Conservation (phyloP, 139 green algal genomes). For the Medakamo hakoo region DNA sequence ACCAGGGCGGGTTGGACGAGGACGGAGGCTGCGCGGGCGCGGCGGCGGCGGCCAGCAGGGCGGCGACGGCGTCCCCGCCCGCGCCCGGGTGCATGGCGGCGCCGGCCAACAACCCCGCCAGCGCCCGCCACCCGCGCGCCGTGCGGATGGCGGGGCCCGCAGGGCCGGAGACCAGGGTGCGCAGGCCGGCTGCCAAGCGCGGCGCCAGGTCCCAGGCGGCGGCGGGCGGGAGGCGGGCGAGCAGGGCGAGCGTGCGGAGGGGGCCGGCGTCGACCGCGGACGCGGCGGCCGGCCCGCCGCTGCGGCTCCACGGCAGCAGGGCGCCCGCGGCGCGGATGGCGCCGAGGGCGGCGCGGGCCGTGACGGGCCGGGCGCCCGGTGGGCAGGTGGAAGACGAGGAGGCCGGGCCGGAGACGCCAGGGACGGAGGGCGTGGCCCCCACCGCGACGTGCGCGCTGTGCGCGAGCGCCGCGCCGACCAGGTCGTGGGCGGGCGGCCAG, state of each 20-base stretch:
- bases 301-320: neutral
- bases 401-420: too few relatives aligned
- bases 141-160: too few relatives aligned
- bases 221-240: neutral
- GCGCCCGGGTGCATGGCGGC: neutral
- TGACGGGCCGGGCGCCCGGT: too few relatives aligned
- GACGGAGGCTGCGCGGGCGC: too few relatives aligned
- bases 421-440: too few relatives aligned
- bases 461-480: constrained; percentile 24
- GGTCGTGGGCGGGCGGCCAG: constrained; percentile 67
- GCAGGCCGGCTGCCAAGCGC: neutral
- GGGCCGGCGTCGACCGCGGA: too few relatives aligned
- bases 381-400: neutral
- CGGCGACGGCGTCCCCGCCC: neutral
- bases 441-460: neutral
- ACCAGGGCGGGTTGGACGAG: too few relatives aligned
- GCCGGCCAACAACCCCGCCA: neutral
- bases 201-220: neutral
- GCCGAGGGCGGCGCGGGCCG: too few relatives aligned
- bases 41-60: neutral
- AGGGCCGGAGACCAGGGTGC: neutral
- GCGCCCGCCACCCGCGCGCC: too few relatives aligned
- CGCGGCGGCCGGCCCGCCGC: too few relatives aligned
- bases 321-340: neutral
- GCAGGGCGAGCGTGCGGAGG: neutral